These are phyloP conservation scores for Inonotus hispidus DNA, from an alignment of 1,284 basidiomycete species.

Conservation along the genomic window DNA sequence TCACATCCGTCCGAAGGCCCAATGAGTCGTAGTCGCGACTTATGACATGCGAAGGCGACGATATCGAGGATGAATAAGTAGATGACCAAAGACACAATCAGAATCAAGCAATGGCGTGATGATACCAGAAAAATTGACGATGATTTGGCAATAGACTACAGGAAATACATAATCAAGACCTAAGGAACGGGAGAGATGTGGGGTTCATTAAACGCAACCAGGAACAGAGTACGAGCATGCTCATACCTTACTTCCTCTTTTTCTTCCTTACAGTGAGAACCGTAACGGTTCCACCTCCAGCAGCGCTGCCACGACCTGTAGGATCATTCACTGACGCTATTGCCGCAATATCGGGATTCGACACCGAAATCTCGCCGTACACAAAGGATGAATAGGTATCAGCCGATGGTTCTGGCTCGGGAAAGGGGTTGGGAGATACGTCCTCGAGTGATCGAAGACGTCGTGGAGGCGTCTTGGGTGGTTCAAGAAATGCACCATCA, in stretches of 20 bases:
- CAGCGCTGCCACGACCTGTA: constrained; percentile 6
- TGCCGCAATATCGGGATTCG: neutral
- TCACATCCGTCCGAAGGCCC: no score
- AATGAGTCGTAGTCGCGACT: no score
- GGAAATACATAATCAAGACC: neutral
- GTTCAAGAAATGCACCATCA: neutral
- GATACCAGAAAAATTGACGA: neutral
- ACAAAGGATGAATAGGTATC: constrained; percentile 55
- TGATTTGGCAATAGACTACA: neutral
- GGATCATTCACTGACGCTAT: neutral
- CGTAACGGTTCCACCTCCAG: constrained; percentile 36
- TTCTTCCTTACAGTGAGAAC: constrained; percentile 58
- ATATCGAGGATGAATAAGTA: neutral
- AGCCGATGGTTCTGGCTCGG: constrained; percentile 53
- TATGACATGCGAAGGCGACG: no score
- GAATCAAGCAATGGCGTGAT: neutral
- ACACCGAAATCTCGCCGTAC: constrained; percentile 36
- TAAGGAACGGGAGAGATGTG: no score
- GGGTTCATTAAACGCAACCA: no score
- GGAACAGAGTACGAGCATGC: neutral
- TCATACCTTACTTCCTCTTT: constrained; percentile 29
- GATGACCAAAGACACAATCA: neutral
- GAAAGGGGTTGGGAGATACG: constrained; percentile 58
- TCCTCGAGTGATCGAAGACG: constrained; percentile 33
- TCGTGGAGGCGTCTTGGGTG: constrained; percentile 44